Evolutionary conservation across 768 basidiomycete species (phyloP).

Genomic region (Amyloporia xantha): DNA sequence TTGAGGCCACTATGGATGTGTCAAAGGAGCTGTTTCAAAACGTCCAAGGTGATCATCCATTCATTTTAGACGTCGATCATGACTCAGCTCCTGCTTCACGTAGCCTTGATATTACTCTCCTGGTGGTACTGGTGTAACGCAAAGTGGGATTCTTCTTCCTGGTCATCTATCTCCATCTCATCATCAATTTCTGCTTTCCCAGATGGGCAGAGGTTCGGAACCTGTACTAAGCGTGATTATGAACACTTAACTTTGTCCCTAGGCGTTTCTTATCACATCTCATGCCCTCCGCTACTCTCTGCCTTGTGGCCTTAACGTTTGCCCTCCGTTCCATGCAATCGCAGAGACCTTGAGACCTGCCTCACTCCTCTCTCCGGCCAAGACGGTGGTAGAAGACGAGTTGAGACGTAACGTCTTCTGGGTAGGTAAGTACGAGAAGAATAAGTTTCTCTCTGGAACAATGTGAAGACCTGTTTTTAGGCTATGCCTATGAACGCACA

Average conservation of each 20-base stretch:
- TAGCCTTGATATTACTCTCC: slow-evolving; percentile 56
- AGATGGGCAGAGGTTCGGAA: slow-evolving; percentile 67
- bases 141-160: too few species aligned
- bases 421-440: slow-evolving; percentile 13
- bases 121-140: slow-evolving; percentile 77
- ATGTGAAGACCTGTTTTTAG: neutral
- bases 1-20: slow-evolving; percentile 39
- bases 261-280: slow-evolving; percentile 58
- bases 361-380: slow-evolving; percentile 56
- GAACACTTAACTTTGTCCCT: neutral
- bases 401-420: slow-evolving; percentile 68
- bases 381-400: slow-evolving; percentile 62
- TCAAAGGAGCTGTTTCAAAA: slow-evolving; percentile 53
- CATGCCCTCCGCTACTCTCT: slow-evolving; percentile 51
- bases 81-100: neutral
- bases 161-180: too few species aligned
- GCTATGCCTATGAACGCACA: slow-evolving; percentile 63
- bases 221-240: neutral
- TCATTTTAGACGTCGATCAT: neutral
- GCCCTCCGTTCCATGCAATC: slow-evolving; percentile 59
- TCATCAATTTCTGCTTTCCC: neutral
- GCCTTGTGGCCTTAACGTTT: slow-evolving; percentile 66
- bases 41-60: slow-evolving; percentile 45
- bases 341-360: slow-evolving; percentile 48
- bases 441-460: neutral